Base-by-base conservation (phyloP, 179 eudicot species). In the Nepenthes alata region DNA sequence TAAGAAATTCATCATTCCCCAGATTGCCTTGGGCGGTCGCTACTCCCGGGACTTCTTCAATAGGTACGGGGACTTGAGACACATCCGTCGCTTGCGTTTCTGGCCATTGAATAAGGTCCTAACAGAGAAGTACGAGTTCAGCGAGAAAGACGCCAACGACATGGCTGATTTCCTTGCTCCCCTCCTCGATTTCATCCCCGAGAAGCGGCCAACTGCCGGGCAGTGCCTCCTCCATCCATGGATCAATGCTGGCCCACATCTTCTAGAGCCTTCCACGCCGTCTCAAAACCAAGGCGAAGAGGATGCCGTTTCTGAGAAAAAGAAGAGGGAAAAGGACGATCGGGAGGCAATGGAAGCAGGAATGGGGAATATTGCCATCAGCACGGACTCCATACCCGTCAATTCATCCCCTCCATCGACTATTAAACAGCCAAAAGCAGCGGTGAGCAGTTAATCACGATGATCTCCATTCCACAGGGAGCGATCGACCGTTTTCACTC, bases 81-180 rank as follows among this genome's bases (percentile, higher is more conserved):
- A 91, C 73, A 91, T 91, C 38, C 83, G 89, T n/a, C 79, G 89
- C 11, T 71, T 88, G 56, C 88, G 89, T 53, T 86, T 91, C 78
- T 91, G 98, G 96, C 91, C 96, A 53, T 71, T 88, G 34, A 78
- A 65, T 53, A 89, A 91, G 83, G 96, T 91, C 52, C 87, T 88
- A 41, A 69, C 63, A 74, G 96, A 91, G 72, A 91, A 88, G 73
- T 91, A 91, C 14, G 91, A 83, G 55, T 81, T 88, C 78, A 78
- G 70, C 47, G 96, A 91, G 74, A 83, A 80, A 74, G 95, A 86
- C 70, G 98, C 96, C 35, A 74, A 59, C 41, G 95, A 86, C 44
- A 37, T 85, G 80, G 71, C 89, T 0, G 94, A 91, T 36, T 91
- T 91, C 72, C 89, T 91, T 58, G 67, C 75, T 51, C 98, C 96